Evolutionary conservation across 495 filamentous ascomycete genomes (phyloP), one percentile per base, ranked within the genome.

Genomic region (Aspergillus wentii): DNA sequence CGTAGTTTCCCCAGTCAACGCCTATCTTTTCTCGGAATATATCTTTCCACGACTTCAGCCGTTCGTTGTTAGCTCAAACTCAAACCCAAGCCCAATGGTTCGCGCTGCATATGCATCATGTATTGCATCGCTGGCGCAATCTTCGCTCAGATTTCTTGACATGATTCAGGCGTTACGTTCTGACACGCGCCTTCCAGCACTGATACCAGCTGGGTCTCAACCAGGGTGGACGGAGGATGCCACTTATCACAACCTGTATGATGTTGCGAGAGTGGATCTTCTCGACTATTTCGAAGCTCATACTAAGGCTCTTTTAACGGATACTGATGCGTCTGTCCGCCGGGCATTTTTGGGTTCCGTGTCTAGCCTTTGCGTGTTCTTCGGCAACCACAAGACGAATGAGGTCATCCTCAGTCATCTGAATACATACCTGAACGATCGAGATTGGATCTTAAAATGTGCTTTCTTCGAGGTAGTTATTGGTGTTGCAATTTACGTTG

Each of bases 361-460:
- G 0, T 82, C 90, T 2, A 84, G 85, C 27, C 73, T 99, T 0
- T 99, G 94, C 54, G 80, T 95, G 37, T 97, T 97, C 61, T 97
- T 99, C 45, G 92, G 92, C 10, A 90, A 80, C 34, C 61, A 79
- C 16, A 85, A 87, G 52, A 82, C 92, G 3, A 97, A 89, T 52
- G 94, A 99, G 52, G 86, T 97, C 11, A 83, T 99, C 25, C 64
- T 97, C 4, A 94, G 88, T 25, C 92, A 99, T 57, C 66, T 99
- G 16, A 99, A 97, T 54, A 99, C 94, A 0, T 99, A 99, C 48
- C 71, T 99, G 6, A 99, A 99, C 48, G 94, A 96, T 50, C 77
- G 80, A 37, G 90, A 97, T 53, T 99, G 94, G 94, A 86, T 87
- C 56, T 66, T 99, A 16, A 95, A 95, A 57, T 95, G 87, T 52